phyloP scores from a whole-genome alignment of 2,329 filamentous ascomycete genomes.

The Exophiala bonariae region DNA sequence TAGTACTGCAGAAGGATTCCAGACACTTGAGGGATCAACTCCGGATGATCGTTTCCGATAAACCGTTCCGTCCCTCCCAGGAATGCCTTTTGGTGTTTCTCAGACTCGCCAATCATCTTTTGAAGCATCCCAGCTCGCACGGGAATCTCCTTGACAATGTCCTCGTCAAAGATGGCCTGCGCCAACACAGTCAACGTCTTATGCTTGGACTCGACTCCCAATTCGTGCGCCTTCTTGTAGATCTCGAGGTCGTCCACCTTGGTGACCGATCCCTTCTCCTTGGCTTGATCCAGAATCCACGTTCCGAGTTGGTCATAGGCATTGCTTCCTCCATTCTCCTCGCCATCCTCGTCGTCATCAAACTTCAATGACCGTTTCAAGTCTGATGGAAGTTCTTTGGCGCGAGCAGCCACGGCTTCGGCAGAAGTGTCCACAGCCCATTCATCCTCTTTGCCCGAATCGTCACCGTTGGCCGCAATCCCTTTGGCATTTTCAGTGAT shows the following conservation, averaged over 20 bases:
- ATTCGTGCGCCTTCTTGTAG: slow-evolving; percentile 94
- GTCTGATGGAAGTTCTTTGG: slow-evolving; percentile 88
- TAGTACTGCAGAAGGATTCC: slow-evolving; percentile 90
- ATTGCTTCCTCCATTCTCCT: slow-evolving; percentile 73
- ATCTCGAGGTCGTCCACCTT: slow-evolving; percentile 86
- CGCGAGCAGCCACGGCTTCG: slow-evolving; percentile 90
- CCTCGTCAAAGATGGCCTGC: slow-evolving; percentile 89
- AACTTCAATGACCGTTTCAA: slow-evolving; percentile 90
- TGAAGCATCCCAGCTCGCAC: slow-evolving; percentile 84
- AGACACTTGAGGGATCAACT: slow-evolving; percentile 74
- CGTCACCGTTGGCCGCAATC: slow-evolving; percentile 64
- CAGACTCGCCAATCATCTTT: slow-evolving; percentile 79
- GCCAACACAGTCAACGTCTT: slow-evolving; percentile 88
- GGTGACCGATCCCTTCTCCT: slow-evolving; percentile 68
- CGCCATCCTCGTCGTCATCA: slow-evolving; percentile 76
- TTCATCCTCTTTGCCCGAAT: slow-evolving; percentile 75
- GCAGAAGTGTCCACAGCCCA: slow-evolving; percentile 98
- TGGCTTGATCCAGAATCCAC: slow-evolving; percentile 79
- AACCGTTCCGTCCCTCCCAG: slow-evolving; percentile 94
- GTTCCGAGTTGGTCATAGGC: slow-evolving; percentile 88
- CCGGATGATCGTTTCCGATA: slow-evolving; percentile 75
- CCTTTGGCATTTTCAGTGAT: slow-evolving; percentile 69
- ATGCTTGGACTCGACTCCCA: slow-evolving; percentile 93
- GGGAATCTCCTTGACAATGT: slow-evolving; percentile 83
- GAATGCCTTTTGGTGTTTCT: slow-evolving; percentile 93